Base-by-base conservation (phyloP, 2,329 filamentous ascomycete genomes). In the Didymella sp. region DNA sequence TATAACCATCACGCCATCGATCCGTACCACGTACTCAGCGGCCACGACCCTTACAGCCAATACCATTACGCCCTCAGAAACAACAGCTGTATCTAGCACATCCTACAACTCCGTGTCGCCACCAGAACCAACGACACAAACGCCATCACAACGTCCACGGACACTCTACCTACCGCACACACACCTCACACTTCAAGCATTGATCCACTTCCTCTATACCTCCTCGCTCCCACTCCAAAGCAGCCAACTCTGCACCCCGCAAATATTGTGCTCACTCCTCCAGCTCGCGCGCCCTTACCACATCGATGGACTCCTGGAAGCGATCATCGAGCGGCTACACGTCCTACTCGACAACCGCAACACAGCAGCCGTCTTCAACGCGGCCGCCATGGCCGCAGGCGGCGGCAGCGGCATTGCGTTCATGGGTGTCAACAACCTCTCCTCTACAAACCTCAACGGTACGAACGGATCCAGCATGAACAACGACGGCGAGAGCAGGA, bases 281-380 rank as follows among this genome's bases (percentile, higher is more conserved):
- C 95, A 99, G 75, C 87, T 99, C 53, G 91, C 95, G 0, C 87
- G 95, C 4, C 94, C 95, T 0, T 99, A 99, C 74, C 90, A 92
- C 62, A 85, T 99, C 43, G 93, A 98, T 68, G 95, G 95, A 0
- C 84, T 99, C 2, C 81, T 98, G 1, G 95, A 99, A 78, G 92
- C 92, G 0, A 91, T 96, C 1, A 91, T 98, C 9, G 92, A 98
- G 76, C 87, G 94, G 7, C 82, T 99, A 0, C 95, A 99, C 70
- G 85, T 90, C 27, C 85, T 96, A 0, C 85, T 99, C 4, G 95
- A 99, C 74, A 95, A 91, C 44, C 86, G 94, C 43, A 99, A 98
- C 66, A 94, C 95, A 0, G 95, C 95, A 0, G 95, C 95, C 6
- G 93, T 99, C 0, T 99, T 99, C 81, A 99, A 99, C 64, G 95